phyloP scores from a whole-genome alignment of 2,329 filamentous ascomycete species.

The Microsporum audouinii region DNA sequence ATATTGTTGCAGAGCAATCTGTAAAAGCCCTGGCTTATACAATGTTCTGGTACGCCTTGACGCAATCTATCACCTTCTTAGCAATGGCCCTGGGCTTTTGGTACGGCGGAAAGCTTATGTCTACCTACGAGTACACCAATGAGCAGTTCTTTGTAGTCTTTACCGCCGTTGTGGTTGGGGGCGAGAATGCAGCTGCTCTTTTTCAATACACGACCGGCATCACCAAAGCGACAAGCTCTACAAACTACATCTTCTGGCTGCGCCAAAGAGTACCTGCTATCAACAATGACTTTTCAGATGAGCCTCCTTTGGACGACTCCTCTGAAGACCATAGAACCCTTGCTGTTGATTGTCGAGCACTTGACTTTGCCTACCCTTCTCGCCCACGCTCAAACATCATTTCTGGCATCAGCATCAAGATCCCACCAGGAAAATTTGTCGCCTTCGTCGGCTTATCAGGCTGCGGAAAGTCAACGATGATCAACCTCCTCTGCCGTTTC shows the following conservation, averaged over 20 bases:
- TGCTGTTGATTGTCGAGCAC: conserved; percentile 25
- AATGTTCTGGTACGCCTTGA: conserved; percentile 37
- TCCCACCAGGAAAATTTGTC: conserved; percentile 34
- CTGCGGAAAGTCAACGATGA: conserved; percentile 62
- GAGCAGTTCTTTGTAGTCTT: conserved; percentile 66
- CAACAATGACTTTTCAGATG: background rate
- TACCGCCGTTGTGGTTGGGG: conserved; percentile 58
- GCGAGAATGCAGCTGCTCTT: conserved; percentile 61
- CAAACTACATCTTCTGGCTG: conserved; percentile 62
- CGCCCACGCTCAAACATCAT: conserved; percentile 51
- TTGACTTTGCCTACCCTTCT: conserved; percentile 56
- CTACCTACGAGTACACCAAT: conserved; percentile 52
- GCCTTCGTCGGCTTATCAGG: conserved; percentile 60
- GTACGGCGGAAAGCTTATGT: conserved; percentile 64
- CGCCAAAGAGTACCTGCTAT: conserved; percentile 73
- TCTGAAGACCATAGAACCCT: conserved; percentile 30
- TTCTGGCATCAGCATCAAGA: conserved; percentile 44
- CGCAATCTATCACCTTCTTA: conserved; percentile 45
- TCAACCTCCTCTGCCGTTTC: conserved; percentile 63
- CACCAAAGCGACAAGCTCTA: conserved; percentile 53
- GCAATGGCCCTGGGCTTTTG: conserved; percentile 68
- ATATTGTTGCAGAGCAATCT: conserved; percentile 34
- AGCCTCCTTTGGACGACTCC: background rate
- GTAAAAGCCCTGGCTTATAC: conserved; percentile 38
- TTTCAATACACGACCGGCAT: conserved; percentile 65